A percentile compares a stretch with the other conserved stretches of the same genome.
phyloP scores from a whole-genome alignment of 495 filamentous ascomycete species.

The Podospora bellae-mahoneyi region DNA sequence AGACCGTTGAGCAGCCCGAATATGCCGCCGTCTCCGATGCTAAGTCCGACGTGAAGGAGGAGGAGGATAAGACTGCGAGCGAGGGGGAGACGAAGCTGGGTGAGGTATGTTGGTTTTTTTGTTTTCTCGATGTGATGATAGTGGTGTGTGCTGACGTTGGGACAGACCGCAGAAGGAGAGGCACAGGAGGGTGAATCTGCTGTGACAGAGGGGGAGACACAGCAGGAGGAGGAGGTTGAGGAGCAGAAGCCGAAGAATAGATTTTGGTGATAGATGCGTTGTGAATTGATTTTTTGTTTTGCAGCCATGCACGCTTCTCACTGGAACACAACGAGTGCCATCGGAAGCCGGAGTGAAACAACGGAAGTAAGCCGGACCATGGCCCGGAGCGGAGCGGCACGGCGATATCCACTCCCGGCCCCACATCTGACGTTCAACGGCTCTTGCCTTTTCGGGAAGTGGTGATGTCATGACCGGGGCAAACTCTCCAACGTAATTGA shows the following conservation, averaged over 20 bases:
- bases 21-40: constrained; percentile 22
- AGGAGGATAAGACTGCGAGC: constrained; percentile 15
- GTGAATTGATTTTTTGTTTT: too few species aligned
- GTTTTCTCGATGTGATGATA: neutral
- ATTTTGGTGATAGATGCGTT: too few species aligned
- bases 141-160: neutral
- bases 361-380: neutral
- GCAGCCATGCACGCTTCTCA: too few species aligned
- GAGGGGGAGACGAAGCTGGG: neutral
- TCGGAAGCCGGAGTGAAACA: too few species aligned
- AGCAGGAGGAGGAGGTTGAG: neutral
- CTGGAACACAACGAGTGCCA: too few species aligned
- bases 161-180: neutral
- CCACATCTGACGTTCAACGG: neutral
- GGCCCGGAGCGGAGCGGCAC: neutral
- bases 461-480: constrained; percentile 8
- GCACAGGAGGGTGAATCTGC: neutral
- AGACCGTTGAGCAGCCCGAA: constrained; percentile 27
- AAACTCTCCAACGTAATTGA: neutral
- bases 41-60: constrained; percentile 29
- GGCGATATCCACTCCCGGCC: neutral
- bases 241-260: neutral
- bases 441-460: neutral
- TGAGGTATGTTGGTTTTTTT: neutral
- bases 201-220: neutral